These are phyloP conservation scores for Tagetes patula DNA, from an alignment of 129 eudicot species.

Conservation along the genomic window DNA sequence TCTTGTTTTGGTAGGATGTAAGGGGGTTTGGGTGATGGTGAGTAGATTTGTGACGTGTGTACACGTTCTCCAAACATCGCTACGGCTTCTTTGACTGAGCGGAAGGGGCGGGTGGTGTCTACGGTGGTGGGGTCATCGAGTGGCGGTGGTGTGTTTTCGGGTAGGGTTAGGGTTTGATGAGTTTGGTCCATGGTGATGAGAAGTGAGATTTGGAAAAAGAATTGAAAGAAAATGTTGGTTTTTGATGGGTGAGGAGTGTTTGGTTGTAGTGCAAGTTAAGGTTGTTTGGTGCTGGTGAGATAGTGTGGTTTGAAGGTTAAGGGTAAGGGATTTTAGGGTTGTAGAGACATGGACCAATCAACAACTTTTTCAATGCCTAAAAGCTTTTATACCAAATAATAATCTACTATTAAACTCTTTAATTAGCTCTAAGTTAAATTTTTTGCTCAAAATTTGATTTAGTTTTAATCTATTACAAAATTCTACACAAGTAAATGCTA, in stretches of 20 bases:
- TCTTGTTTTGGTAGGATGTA: conserved; percentile 51
- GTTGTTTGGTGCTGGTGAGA: conserved; percentile 30
- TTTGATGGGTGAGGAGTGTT: conserved; percentile 29
- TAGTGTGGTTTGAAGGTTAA: conserved; percentile 31
- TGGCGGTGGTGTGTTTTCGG: conserved; percentile 18
- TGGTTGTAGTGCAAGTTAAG: conserved; percentile 28
- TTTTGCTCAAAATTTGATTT: too few relatives aligned
- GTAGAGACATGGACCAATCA: conserved; percentile 21
- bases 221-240: conserved; percentile 22
- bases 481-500: too few relatives aligned
- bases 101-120: conserved; percentile 64
- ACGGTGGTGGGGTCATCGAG: conserved; percentile 30
- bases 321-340: conserved; percentile 27
- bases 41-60: conserved; percentile 32
- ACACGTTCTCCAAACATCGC: conserved; percentile 59
- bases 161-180: conserved; percentile 1
- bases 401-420: too few relatives aligned
- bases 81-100: conserved; percentile 73
- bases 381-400: too few relatives aligned
- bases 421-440: too few relatives aligned
- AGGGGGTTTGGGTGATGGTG: conserved; percentile 47
- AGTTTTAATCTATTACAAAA: too few relatives aligned
- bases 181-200: conserved; percentile 25
- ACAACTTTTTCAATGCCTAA: conserved; percentile 19
- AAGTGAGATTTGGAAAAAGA: conserved; percentile 18